Base-by-base conservation (phyloP, 805 yeast species). In the Helenozyma baotianmanensis region DNA sequence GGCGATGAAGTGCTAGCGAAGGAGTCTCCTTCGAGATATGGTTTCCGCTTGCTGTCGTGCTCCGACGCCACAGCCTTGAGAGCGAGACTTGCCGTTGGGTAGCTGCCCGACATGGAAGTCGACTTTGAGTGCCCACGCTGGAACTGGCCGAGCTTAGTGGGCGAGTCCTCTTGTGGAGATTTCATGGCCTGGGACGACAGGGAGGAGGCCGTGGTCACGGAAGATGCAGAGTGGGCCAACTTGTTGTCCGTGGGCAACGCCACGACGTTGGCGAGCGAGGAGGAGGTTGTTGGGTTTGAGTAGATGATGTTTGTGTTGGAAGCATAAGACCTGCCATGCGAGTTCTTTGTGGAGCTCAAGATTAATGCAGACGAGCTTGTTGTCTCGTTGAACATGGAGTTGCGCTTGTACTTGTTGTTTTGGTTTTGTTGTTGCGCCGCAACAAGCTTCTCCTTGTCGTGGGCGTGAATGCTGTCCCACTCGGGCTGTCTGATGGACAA, bases 401-500 rank as follows among this genome's bases (percentile, higher is more conserved):
- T 63, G 35, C 74, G 62, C 51, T 72, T 63, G 36, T 58, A 54
- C 31, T 56, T 57, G 37, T 51, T 53, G 19, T 17, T 17, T 27
- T 32, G 32, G 32, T 37, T 40, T 11, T 19, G 39, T 6, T 27
- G 32, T 10, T 36, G 39, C 15, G 40, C 31, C 11, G 27, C 23
- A n/a, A 39, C 27, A 18, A 33, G 33, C 6, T 34, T 35, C 4
- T 52, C 43, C 39, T 50, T 43, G 42, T 57, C 51, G 47, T 61
- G 66, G 21, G 53, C 41, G 36, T 58, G 68, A 34, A 68, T 64
- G 35, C 67, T 68, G 56, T 90, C 97, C 97, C 97, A 92, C 54
- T 90, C 96, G 3, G 74, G 71, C 25, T 96, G 95, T 13, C 90
- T 75, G 19, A 88, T 82, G 0, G 92, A 77, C 44, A 92, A 64